Evolutionary conservation across 2,329 filamentous ascomycete genomes (phyloP).

Genomic region (Trichoderma pleuroti): DNA sequence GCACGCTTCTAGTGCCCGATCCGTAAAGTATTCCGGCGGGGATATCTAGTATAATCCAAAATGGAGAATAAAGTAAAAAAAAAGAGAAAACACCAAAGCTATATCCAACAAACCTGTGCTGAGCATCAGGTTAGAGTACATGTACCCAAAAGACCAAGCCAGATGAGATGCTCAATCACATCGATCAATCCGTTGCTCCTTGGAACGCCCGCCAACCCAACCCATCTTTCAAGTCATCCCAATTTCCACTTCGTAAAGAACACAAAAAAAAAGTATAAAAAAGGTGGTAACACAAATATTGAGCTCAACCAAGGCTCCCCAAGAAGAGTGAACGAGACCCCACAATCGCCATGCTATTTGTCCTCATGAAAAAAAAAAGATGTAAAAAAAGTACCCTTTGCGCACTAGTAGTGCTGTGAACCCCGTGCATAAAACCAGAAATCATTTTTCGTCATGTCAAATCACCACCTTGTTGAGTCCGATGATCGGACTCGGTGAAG

Average conservation of each 20-base stretch:
- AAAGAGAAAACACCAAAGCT: background rate
- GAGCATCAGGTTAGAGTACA: conserved; percentile 3
- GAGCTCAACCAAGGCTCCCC: conserved; percentile 15
- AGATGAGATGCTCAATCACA: conserved; percentile 16
- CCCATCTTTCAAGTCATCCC: conserved; percentile 15
- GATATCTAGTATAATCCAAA: conserved; percentile 18
- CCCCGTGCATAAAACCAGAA: conserved; percentile 7
- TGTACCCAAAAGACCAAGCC: conserved; percentile 9
- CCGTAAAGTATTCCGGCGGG: conserved; percentile 13
- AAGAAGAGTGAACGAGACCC: conserved; percentile 12
- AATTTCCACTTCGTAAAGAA: conserved; percentile 1
- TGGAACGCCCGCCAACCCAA: conserved; percentile 17
- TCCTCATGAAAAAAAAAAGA: conserved; percentile 2
- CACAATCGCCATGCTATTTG: conserved; percentile 20
- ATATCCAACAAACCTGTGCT: conserved; percentile 15
- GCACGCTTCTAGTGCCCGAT: conserved; percentile 9
- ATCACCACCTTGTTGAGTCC: background rate
- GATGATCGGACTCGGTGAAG: background rate
- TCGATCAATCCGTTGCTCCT: conserved; percentile 17
- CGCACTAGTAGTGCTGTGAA: background rate
- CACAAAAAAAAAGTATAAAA: background rate
- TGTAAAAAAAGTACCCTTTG: background rate
- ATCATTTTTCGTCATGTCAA: conserved; percentile 15
- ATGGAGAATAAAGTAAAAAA: background rate
- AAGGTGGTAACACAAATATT: conserved; percentile 17